Conservation (phyloP, 352 stramenopile species). For the Elongisporangium senticosum region DNA sequence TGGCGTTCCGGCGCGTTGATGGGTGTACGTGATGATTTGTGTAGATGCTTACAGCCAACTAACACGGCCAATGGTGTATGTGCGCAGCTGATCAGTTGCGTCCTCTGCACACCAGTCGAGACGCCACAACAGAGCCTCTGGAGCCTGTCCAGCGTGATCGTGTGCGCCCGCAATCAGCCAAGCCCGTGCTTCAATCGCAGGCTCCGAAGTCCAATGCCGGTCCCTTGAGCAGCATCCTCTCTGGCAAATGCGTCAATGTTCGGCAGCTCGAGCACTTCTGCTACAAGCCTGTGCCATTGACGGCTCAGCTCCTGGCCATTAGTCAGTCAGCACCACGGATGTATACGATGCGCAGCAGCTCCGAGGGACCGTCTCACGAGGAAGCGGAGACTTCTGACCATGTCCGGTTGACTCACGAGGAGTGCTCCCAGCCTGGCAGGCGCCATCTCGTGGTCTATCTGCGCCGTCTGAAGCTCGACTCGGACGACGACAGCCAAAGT, state of each 20-base stretch:
- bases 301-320: slow-evolving; percentile 4
- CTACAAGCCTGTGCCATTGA: slow-evolving; percentile 22
- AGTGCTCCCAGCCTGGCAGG: neutral
- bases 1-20: neutral
- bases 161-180: slow-evolving; percentile 45
- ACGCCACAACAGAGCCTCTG: neutral
- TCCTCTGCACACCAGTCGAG: neutral
- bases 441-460: slow-evolving; percentile 38
- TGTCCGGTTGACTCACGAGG: neutral
- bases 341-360: slow-evolving; percentile 1
- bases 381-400: neutral
- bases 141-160: slow-evolving; percentile 1
- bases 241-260: slow-evolving; percentile 22
- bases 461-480: slow-evolving; percentile 21
- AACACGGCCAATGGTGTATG: neutral
- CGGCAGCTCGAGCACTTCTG: slow-evolving; percentile 24
- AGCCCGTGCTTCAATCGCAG: slow-evolving; percentile 27
- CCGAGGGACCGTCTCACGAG: neutral
- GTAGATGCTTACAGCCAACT: neutral
- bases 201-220: neutral
- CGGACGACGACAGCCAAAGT: slow-evolving; percentile 2
- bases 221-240: slow-evolving; percentile 1
- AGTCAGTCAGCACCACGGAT: slow-evolving; percentile 19
- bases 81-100: neutral
- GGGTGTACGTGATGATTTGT: neutral